A percentile compares a stretch with the other conserved stretches of the same genome.
Conservation (phyloP, 208 protist genomes). For the Endotrypanum monterogeii region DNA sequence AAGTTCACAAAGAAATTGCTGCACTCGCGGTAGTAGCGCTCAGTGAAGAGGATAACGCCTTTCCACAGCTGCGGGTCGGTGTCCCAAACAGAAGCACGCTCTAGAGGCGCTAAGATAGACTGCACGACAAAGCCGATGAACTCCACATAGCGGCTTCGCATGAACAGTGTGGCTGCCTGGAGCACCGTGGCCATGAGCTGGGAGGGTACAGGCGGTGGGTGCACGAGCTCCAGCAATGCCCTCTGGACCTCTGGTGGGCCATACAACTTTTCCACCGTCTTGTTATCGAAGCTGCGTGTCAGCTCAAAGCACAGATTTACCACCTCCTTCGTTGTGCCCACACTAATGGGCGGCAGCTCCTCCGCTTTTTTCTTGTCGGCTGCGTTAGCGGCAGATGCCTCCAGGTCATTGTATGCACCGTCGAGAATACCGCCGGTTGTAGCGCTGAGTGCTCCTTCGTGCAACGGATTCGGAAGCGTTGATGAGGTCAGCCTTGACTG, state of each 20-base stretch:
- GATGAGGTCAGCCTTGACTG: constrained; percentile 4
- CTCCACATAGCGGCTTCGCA: constrained; percentile 34
- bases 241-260: constrained; percentile 57
- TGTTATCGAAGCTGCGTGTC: constrained; percentile 53
- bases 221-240: constrained; percentile 54
- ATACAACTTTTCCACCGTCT: constrained; percentile 52
- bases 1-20: constrained; percentile 72
- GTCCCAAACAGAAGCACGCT: constrained; percentile 57
- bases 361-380: constrained; percentile 6
- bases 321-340: constrained; percentile 64
- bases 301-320: constrained; percentile 64
- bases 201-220: constrained; percentile 53
- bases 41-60: constrained; percentile 66
- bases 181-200: constrained; percentile 84
- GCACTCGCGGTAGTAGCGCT: constrained; percentile 76
- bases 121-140: constrained; percentile 64
- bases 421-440: constrained; percentile 18
- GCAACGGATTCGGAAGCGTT: constrained; percentile 5
- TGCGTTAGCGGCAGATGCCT: background rate
- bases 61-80: constrained; percentile 70
- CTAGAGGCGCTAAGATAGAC: constrained; percentile 58
- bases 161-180: constrained; percentile 36
- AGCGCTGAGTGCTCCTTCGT: background rate
- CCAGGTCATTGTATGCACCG: constrained; percentile 16
- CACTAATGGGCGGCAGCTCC: constrained; percentile 46